Percentiles rank a stretch among this genome's conserved stretches.
Conservation (phyloP, 192 early-diverging fungal genomes). For the Backusella liffmaniae region DNA sequence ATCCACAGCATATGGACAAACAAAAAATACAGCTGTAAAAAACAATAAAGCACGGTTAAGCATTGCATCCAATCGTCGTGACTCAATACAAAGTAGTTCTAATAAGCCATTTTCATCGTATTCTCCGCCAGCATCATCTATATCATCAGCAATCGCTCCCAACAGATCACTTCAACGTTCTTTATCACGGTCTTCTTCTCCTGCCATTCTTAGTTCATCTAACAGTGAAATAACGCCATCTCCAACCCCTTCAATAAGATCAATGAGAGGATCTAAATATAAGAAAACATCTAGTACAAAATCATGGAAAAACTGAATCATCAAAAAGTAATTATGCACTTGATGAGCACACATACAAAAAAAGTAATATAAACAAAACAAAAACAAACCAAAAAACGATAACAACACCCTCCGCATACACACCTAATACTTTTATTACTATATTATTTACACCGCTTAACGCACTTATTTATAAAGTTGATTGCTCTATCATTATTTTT, state of each 20-base stretch:
- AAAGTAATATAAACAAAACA: neutral
- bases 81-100: neutral
- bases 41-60: conserved; percentile 3
- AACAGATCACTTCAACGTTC: conserved; percentile 12
- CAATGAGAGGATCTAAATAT: conserved; percentile 8
- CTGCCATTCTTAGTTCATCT: conserved; percentile 1
- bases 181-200: conserved; percentile 5
- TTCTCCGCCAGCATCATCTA: neutral
- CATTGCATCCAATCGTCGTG: neutral
- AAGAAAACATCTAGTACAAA: neutral
- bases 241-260: neutral
- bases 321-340: neutral
- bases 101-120: neutral
- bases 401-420: neutral
- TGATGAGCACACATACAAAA: neutral
- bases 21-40: neutral
- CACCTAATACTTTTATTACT: neutral
- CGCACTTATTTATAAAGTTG: neutral
- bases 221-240: neutral
- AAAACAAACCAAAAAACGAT: neutral
- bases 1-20: neutral
- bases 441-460: neutral
- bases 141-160: neutral
- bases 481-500: neutral
- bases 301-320: neutral